Evolutionary conservation across 768 basidiomycete species (phyloP).

Genomic region (Artomyces pyxidatus): DNA sequence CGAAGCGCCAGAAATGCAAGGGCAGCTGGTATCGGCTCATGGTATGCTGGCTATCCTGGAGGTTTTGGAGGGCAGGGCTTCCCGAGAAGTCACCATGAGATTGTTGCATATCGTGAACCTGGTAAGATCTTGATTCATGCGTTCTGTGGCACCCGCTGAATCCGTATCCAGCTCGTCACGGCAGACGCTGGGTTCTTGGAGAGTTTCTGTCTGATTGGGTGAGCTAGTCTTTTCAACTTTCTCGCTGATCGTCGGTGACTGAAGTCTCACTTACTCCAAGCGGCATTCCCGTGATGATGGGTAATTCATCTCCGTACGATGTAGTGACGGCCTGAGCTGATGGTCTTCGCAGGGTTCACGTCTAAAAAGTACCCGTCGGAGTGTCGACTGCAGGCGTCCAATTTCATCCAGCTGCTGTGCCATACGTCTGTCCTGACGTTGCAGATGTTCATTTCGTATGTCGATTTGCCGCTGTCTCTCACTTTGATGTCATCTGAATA

Average conservation of each 20-base stretch:
- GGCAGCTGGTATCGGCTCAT: constrained; percentile 84
- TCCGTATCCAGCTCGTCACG: constrained; percentile 31
- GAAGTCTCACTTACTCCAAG: constrained; percentile 26
- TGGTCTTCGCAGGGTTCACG: constrained; percentile 76
- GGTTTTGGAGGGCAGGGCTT: constrained; percentile 81
- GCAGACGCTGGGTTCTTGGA: constrained; percentile 82
- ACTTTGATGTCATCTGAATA: neutral
- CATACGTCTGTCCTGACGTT: constrained; percentile 88
- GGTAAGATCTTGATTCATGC: constrained; percentile 34
- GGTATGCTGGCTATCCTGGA: constrained; percentile 94
- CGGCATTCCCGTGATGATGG: constrained; percentile 94
- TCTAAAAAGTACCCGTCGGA: constrained; percentile 91
- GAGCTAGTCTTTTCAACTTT: too few species aligned
- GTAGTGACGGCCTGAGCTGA: neutral
- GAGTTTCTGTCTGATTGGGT: constrained; percentile 91
- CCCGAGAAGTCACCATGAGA: constrained; percentile 79
- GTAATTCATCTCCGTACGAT: constrained; percentile 30
- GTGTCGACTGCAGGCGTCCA: constrained; percentile 90
- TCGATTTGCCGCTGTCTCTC: too few species aligned
- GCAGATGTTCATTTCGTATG: constrained; percentile 98
- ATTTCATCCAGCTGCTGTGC: constrained; percentile 88
- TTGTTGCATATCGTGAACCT: constrained; percentile 84
- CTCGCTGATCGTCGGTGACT: too few species aligned
- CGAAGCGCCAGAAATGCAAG: constrained; percentile 78
- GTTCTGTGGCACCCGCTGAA: neutral